Evolutionary conservation across 2,329 filamentous ascomycete genomes (phyloP).

Genomic region (Bipolaris victoriae): DNA sequence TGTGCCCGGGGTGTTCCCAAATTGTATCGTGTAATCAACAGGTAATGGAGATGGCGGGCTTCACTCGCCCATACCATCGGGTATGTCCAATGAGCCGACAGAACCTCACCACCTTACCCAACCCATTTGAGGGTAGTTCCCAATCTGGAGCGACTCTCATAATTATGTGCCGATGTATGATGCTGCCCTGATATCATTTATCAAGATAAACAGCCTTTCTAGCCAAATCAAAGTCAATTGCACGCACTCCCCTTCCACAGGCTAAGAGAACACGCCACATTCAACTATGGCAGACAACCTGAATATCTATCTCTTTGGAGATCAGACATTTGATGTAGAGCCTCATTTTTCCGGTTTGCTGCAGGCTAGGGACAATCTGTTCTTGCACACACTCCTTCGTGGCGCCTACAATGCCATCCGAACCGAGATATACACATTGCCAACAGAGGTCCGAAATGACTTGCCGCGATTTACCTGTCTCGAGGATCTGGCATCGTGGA

Average conservation of each 20-base stretch:
- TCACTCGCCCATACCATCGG: slow-evolving; percentile 1
- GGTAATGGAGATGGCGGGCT: neutral
- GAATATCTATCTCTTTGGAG: slow-evolving; percentile 18
- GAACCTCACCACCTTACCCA: neutral
- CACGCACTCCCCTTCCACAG: neutral
- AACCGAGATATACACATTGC: slow-evolving; percentile 10
- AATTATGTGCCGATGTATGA: neutral
- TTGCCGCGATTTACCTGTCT: slow-evolving; percentile 16
- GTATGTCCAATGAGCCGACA: neutral
- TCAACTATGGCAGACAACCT: slow-evolving; percentile 13
- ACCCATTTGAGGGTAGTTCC: neutral
- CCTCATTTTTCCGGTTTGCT: slow-evolving; percentile 9
- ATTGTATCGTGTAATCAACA: neutral
- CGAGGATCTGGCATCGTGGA: slow-evolving; percentile 11
- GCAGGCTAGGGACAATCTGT: slow-evolving; percentile 7
- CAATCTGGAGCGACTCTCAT: neutral
- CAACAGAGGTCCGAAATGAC: slow-evolving; percentile 3
- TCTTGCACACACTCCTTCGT: slow-evolving; percentile 13
- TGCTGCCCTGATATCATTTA: neutral
- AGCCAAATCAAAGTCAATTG: neutral
- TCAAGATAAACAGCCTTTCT: neutral
- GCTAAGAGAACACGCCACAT: neutral
- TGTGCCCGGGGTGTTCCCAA: neutral
- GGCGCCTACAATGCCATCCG: slow-evolving; percentile 15
- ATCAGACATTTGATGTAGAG: slow-evolving; percentile 16